Conservation (phyloP, 2,329 filamentous ascomycete genomes). For the Tolypocladium amazonense region DNA sequence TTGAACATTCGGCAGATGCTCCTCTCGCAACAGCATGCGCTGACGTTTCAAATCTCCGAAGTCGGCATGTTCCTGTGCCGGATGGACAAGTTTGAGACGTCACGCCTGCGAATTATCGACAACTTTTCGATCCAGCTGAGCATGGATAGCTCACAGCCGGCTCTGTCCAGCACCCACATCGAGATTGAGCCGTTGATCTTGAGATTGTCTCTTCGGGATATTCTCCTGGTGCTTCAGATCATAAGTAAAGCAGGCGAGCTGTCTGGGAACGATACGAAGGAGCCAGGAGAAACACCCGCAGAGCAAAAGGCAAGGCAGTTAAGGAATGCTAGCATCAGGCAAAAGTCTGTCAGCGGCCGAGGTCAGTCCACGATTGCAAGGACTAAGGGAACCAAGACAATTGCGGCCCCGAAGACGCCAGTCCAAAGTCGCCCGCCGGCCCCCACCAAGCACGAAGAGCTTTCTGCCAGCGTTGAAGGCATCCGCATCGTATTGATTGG, state of each 20-base stretch:
- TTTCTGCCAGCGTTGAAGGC: slow-evolving; percentile 79
- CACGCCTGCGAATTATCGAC: slow-evolving; percentile 82
- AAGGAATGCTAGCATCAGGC: slow-evolving; percentile 36
- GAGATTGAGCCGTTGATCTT: slow-evolving; percentile 88
- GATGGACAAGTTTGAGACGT: slow-evolving; percentile 95
- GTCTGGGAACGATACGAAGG: slow-evolving; percentile 51
- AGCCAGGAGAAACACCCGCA: slow-evolving; percentile 24
- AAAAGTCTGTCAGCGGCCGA: slow-evolving; percentile 45
- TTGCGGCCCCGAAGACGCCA: slow-evolving; percentile 14
- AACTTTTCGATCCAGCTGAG: slow-evolving; percentile 90
- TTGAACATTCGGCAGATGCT: slow-evolving; percentile 89
- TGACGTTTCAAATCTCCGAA: slow-evolving; percentile 87
- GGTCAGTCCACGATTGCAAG: slow-evolving; percentile 41
- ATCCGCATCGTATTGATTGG: slow-evolving; percentile 90
- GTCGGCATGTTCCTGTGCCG: slow-evolving; percentile 97
- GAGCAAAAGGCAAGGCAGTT: slow-evolving; percentile 48
- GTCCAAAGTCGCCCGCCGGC: slow-evolving; percentile 5
- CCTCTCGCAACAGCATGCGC: slow-evolving; percentile 84
- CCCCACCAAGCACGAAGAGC: slow-evolving; percentile 49
- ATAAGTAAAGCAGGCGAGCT: slow-evolving; percentile 83
- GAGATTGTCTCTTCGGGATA: slow-evolving; percentile 84
- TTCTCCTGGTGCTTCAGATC: slow-evolving; percentile 87
- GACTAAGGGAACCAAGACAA: slow-evolving; percentile 27
- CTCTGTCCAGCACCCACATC: slow-evolving; percentile 68
- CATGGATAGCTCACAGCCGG: slow-evolving; percentile 58